Evolutionary conservation across 2,329 filamentous ascomycete genomes (phyloP), one percentile per base, ranked within the genome.

Genomic region (Xylaria sp.): DNA sequence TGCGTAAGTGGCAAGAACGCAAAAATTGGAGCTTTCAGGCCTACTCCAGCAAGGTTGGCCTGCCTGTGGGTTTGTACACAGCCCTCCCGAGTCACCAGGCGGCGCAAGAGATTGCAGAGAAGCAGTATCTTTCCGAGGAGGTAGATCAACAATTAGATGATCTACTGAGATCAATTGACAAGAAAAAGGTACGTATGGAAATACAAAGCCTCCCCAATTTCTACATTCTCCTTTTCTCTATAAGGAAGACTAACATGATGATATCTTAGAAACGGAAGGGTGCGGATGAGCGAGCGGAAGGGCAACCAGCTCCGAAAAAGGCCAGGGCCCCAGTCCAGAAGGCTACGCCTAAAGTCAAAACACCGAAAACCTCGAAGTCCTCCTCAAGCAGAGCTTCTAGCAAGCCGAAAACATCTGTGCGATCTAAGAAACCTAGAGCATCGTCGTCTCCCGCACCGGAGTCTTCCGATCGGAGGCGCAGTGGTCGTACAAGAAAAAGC

Each of bases 11-110:
- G 85, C 93, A 96, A 78, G 94, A 97, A 71, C 87, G 90, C 73
- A 93, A 92, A 77, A 91, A 90, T 49, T 97, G 95, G 91, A 90
- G 88, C 49, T 91, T 98, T 77, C 92, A 96, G 77, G 91, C 92
- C 1, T 97, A 91, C 79, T 89, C 94, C 0, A 89, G 88, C 51
- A 97, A 97, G 80, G 87, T 96, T 67, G 90, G 92, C 17, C 82
- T 98, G 67, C 94, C 96, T 0, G 87, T 88, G 33, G 92, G 92
- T 1, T 85, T 98, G 17, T 98, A 96, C 79, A 86, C 87, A 17
- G 85, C 89, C 3, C 86, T 98, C 71, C 87, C 90, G 23, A 93
- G 88, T 69, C 94, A 97, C 75, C 88, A 91, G 36, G 87, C 89
- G 58, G 94, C 94, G 0, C 92, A 96, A 76, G 89, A 93, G 75